phyloP scores from a whole-genome alignment of 306 rosid species.

The Lablab purpureus region DNA sequence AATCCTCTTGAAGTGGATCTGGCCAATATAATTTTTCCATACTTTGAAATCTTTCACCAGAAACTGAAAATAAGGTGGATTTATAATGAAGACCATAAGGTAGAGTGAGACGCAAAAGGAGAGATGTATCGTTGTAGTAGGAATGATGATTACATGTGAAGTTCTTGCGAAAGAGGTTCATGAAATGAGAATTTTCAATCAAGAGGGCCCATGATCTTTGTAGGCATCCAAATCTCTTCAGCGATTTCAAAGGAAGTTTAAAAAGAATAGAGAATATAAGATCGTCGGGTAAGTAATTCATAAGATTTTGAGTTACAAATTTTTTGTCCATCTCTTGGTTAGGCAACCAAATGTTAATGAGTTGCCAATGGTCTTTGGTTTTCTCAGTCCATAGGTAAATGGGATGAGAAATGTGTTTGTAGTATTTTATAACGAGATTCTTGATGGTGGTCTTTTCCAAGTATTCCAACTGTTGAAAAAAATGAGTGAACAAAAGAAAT shows the following conservation, averaged over 20 bases:
- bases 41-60: background rate
- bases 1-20: background rate
- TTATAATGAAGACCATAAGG: accelerated
- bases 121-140: background rate
- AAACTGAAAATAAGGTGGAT: background rate
- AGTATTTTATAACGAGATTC: no score
- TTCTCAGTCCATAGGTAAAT: no score
- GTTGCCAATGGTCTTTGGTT: no score
- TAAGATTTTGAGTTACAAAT: no score
- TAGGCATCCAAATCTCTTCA: background rate
- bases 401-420: no score
- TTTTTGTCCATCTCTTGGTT: no score
- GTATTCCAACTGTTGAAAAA: no score
- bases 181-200: background rate
- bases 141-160: background rate
- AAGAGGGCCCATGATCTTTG: background rate
- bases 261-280: background rate
- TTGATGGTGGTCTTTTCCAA: no score
- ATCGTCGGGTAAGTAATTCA: background rate
- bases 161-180: background rate
- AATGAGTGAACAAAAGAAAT: no score
- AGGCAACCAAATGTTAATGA: no score
- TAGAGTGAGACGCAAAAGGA: background rate
- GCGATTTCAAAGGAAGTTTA: background rate
- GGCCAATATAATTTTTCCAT: background rate